Evolutionary conservation across 106 monocot species (phyloP).

Genomic region (Hemerocallis citrina): DNA sequence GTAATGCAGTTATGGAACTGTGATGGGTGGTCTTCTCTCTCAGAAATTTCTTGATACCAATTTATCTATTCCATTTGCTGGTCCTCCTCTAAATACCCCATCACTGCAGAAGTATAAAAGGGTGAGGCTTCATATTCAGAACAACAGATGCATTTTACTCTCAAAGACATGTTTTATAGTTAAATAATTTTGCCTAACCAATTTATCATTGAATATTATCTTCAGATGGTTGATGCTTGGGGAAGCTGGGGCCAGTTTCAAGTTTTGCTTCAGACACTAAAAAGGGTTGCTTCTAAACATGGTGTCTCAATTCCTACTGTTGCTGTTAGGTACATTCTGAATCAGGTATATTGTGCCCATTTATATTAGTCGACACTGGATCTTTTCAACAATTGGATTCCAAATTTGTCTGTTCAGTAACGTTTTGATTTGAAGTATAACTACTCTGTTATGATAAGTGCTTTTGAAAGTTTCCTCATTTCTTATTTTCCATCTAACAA

Average conservation of each 20-base stretch:
- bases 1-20: conserved; percentile 81
- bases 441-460: too few relatives aligned
- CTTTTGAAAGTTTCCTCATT: too few relatives aligned
- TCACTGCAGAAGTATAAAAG: conserved; percentile 95
- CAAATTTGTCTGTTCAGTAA: too few relatives aligned
- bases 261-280: conserved; percentile 58
- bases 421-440: too few relatives aligned
- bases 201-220: background rate
- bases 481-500: too few relatives aligned
- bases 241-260: conserved; percentile 87
- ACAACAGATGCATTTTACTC: background rate
- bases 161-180: too few relatives aligned
- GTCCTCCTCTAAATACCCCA: conserved; percentile 88
- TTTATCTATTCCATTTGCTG: conserved; percentile 75
- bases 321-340: conserved; percentile 80
- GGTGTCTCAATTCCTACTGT: conserved; percentile 79
- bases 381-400: too few relatives aligned
- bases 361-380: too few relatives aligned
- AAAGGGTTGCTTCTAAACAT: conserved; percentile 66
- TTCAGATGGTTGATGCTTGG: conserved; percentile 95
- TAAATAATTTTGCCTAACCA: background rate
- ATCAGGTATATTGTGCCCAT: too few relatives aligned
- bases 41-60: conserved; percentile 93
- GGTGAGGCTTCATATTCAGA: conserved; percentile 22
- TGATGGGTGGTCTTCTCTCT: conserved; percentile 94